phyloP scores from a whole-genome alignment of 2,329 filamentous ascomycete genomes.

The Stromatinia cepivora region DNA sequence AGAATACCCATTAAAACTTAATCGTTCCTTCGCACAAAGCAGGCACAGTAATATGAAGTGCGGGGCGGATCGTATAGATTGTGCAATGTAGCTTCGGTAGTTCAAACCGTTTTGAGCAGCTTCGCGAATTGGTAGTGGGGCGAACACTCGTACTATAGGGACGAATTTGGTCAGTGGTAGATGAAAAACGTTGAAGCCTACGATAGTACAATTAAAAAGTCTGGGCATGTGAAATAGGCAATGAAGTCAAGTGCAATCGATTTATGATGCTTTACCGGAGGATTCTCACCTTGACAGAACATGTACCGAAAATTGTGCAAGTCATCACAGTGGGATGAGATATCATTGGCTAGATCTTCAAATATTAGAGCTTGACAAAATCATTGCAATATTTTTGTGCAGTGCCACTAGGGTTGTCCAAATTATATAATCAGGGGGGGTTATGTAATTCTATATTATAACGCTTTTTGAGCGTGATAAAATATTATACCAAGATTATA shows the following conservation, averaged over 20 bases:
- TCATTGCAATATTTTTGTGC: background rate
- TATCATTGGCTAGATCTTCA: background rate
- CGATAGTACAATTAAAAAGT: background rate
- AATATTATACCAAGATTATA: too few species aligned
- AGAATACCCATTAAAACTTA: background rate
- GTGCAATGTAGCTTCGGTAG: background rate
- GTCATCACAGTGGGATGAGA: constrained; percentile 5
- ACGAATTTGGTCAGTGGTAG: background rate
- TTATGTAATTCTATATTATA: too few species aligned
- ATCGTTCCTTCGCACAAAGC: background rate
- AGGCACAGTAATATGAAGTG: background rate
- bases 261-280: background rate
- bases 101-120: background rate
- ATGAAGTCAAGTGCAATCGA: background rate
- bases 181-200: constrained; percentile 4
- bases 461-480: too few species aligned
- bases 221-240: background rate
- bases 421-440: too few species aligned
- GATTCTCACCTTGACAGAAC: background rate
- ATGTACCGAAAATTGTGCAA: background rate
- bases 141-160: background rate
- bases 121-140: background rate
- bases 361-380: background rate
- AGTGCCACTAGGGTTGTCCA: too few species aligned
- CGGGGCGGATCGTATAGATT: background rate